A percentile compares a stretch with the other conserved stretches of the same genome.
Conservation (phyloP, 352 stramenopile genomes). For the Pelagophyceae sp. region DNA sequence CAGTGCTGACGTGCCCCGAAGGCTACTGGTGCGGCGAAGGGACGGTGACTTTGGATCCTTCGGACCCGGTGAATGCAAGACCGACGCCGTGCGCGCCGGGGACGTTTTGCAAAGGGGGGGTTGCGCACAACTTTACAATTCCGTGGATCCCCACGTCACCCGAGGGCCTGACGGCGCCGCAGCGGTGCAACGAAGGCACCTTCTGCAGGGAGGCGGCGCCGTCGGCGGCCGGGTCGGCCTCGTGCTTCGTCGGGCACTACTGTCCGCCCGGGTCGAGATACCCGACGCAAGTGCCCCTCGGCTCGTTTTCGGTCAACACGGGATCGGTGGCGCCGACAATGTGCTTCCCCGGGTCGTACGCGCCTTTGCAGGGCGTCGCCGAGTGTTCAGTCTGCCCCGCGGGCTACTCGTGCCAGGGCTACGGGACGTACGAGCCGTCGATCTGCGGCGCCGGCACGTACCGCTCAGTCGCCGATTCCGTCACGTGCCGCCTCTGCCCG, state of each 20-base stretch:
- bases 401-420: constrained; percentile 79
- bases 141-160: constrained; percentile 76
- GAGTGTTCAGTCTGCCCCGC: constrained; percentile 80
- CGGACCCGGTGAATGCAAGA: constrained; percentile 48
- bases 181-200: constrained; percentile 85
- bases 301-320: constrained; percentile 71
- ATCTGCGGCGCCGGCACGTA: constrained; percentile 85
- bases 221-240: constrained; percentile 59
- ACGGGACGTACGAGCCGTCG: constrained; percentile 88
- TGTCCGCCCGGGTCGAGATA: constrained; percentile 75
- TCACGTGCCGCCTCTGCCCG: constrained; percentile 85
- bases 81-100: constrained; percentile 74
- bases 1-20: constrained; percentile 77
- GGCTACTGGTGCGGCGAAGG: constrained; percentile 86
- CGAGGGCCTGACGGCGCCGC: constrained; percentile 66
- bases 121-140: constrained; percentile 76
- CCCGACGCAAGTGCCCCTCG: constrained; percentile 75
- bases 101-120: constrained; percentile 87
- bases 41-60: constrained; percentile 76
- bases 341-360: constrained; percentile 93
- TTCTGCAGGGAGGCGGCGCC: constrained; percentile 77
- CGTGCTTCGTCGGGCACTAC: constrained; percentile 88
- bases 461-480: constrained; percentile 81
- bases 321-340: constrained; percentile 80
- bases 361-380: constrained; percentile 70